These are phyloP conservation scores for Suhomyces xylopsoci DNA, from an alignment of 805 yeast genomes.

Conservation along the genomic window DNA sequence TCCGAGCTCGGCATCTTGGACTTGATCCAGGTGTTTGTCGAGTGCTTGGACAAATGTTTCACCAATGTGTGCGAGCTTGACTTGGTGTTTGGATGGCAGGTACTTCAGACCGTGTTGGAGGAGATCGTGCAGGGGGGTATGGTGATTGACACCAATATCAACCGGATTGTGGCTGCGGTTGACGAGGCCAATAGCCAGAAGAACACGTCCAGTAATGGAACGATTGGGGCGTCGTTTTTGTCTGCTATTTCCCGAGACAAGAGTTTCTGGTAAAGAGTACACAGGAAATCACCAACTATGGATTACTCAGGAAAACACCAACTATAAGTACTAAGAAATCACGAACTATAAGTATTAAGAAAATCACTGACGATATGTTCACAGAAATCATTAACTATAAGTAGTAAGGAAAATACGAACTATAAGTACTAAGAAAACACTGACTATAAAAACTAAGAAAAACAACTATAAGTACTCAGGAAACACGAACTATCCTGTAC, in stretches of 20 bases:
- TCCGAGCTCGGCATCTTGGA: slow-evolving; percentile 91
- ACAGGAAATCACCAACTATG: no score
- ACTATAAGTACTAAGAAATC: no score
- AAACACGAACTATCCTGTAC: no score
- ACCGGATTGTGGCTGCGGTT: slow-evolving; percentile 76
- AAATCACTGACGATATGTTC: no score
- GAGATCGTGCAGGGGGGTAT: slow-evolving; percentile 97
- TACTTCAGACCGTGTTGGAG: slow-evolving; percentile 81
- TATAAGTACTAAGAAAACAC: no score
- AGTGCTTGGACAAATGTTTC: slow-evolving; percentile 88
- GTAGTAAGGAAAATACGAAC: no score
- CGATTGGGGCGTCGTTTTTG: slow-evolving; percentile 21
- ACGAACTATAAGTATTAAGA: no score
- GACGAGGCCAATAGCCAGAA: slow-evolving; percentile 65
- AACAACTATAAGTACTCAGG: no score
- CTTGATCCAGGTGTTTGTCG: slow-evolving; percentile 94
- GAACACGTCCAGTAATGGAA: slow-evolving; percentile 15
- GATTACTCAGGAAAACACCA: no score
- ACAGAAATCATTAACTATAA: no score
- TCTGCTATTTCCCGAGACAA: slow-evolving; percentile 25
- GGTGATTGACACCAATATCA: slow-evolving; percentile 91
- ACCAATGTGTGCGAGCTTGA: slow-evolving; percentile 93
- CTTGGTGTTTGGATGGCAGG: slow-evolving; percentile 98
- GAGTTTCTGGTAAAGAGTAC: slow-evolving; percentile 20
- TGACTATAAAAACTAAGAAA: no score